Base-by-base conservation (phyloP, 192 early-diverging fungal genomes). In the Rhizophagus clarus region DNA sequence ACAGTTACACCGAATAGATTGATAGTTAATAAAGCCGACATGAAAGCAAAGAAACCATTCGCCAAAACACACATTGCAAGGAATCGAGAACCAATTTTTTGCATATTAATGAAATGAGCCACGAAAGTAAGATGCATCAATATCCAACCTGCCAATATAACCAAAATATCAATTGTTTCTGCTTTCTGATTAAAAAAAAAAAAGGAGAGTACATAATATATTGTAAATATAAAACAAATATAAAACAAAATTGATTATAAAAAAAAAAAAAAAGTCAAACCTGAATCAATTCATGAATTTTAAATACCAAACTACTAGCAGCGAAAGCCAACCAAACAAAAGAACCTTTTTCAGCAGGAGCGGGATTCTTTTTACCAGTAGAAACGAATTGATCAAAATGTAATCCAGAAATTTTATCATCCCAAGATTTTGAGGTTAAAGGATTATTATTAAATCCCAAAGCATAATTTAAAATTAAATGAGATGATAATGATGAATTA, bases 121-220 rank as follows among this genome's bases (percentile, higher is more conserved):
- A 92, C 85, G 79, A 97, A 93, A 2, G 95, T 95, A 68, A 90
- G 87, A 70, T 91, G 87, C 85, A 96, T 95, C 84, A 97, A 90
- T 10, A 94, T 81, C 85, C 96, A 94, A 79, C 93, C 93, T 34
- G 91, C 87, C 40, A 91, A 84, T 70, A 96, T 90, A 29, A 97
- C 89, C 56, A 94, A 83, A 37, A 96, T 90, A 79, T 97, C 95
- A 70, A 93, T 87, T 4, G 88, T 90, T 29, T 91, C 91, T 29
- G 94, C 93, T 74, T 91, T 86, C 84, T 90, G 78, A 60, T 49
- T 34, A 68, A 56, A 5, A n/a, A 74, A 60, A 37, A 60, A 82
- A 75, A 47, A 26, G 10, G 71, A 56, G 20, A 67, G n/a, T n/a
- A n/a, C n/a, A n/a, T n/a, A n/a, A n/a, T n/a, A n/a, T n/a, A n/a